A percentile compares a stretch with the other conserved stretches of the same genome.
Conservation (phyloP, 148 eudicot genomes). For the Dysphania ambrosioides region DNA sequence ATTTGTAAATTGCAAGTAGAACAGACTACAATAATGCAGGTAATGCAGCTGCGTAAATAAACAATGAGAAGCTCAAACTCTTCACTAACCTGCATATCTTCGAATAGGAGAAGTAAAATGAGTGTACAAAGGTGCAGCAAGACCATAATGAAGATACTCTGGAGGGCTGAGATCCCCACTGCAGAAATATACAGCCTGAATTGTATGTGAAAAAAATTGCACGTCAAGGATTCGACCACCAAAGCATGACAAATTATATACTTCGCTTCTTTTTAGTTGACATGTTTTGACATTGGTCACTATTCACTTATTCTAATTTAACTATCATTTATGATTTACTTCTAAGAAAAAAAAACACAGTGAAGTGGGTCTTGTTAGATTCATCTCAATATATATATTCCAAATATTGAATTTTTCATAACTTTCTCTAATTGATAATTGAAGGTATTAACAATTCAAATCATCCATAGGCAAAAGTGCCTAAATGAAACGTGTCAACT, state of each 20-base stretch:
- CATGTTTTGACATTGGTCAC: no score
- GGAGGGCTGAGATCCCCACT: constrained; percentile 94
- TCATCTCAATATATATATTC: no score
- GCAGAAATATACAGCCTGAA: constrained; percentile 91
- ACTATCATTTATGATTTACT: no score
- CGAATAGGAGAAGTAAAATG: constrained; percentile 96
- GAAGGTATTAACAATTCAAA: no score
- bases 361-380: no score
- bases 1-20: background rate
- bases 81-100: constrained; percentile 80
- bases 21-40: background rate
- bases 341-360: no score
- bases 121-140: constrained; percentile 83
- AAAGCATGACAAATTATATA: constrained; percentile 8
- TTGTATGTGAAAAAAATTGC: constrained; percentile 6
- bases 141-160: constrained; percentile 91
- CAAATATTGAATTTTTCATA: no score
- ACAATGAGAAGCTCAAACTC: background rate
- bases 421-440: no score
- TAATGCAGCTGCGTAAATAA: background rate
- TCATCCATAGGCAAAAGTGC: no score
- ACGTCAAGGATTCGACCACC: background rate
- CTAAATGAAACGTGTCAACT: no score
- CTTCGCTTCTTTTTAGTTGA: no score
- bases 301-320: no score